Base-by-base conservation (phyloP, 1,139 yeast species). In the Hansenula sp. region DNA sequence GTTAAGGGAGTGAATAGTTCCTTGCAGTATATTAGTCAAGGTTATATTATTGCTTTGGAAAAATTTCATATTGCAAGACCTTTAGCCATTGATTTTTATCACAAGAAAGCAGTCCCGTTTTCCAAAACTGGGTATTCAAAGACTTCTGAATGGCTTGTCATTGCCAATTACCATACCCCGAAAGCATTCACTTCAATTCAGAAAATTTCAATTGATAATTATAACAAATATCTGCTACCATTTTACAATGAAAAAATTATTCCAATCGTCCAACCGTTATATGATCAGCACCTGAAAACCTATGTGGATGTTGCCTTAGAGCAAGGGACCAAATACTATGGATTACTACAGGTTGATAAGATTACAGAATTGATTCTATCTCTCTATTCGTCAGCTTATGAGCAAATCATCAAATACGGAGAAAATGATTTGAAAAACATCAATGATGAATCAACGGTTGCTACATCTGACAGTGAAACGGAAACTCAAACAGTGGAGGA, bases 281-380 rank as follows among this genome's bases (percentile, higher is more conserved):
- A 53, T 38, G 31, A 18, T 1, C 13, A 35, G 19, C 42, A 48
- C 27, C 17, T 42, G 3, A 41, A 50, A 43, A 16, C 18, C 4
- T 31, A 47, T 30, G 40, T 48, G 17, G 43, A 43, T 15, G 1
- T 17, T 2, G 29, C 41, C 11, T 12, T 10, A 8, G 21, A 15
- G n/a, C 40, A 42, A 9, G 32, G 28, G 16, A 5, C 7, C 21
- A 54, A 53, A 36, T 50, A 47, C 29, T 54, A 51, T 41, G 41
- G 34, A 5, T 19, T 53, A 12, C 38, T 55, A 17, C 50, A 47
- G 42, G 38, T 57, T 13, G 38, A 53, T 15, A 46, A 48, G 28
- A 50, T 52, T 8, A 27, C 53, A 16, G 29, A 29, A 9, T 25
- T 49, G 7, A 48, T 57, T 5, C 50, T 50, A 45, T 24, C 34